Percentiles rank a stretch among this genome's conserved stretches.
Evolutionary conservation across 306 rosid genomes (phyloP).

Genomic region (Trifolium subterraneum): DNA sequence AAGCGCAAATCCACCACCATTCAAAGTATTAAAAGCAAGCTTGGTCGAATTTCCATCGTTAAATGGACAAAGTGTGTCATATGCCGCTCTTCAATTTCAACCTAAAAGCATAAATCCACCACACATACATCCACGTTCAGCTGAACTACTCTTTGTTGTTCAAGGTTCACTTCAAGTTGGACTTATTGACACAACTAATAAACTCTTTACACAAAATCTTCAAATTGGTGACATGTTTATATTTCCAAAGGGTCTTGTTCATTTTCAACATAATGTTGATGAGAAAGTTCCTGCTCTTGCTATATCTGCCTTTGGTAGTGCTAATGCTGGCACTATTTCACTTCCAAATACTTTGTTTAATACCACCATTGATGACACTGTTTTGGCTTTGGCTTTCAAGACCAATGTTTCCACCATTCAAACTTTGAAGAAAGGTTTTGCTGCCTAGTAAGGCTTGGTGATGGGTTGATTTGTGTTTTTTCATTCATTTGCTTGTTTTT

Average conservation of each 20-base stretch:
- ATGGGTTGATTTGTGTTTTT: conserved; percentile 15
- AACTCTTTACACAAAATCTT: conserved; percentile 56
- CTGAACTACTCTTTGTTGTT: conserved; percentile 52
- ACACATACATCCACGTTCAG: conserved; percentile 61
- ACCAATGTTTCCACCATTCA: conserved; percentile 54
- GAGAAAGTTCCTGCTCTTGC: conserved; percentile 24
- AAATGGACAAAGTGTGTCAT: conserved; percentile 63
- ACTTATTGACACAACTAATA: conserved; percentile 56
- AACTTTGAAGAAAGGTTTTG: conserved; percentile 52
- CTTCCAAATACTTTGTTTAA: conserved; percentile 52
- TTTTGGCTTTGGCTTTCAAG: conserved; percentile 68
- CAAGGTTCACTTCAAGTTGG: conserved; percentile 57
- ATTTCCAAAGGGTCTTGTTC: conserved; percentile 64
- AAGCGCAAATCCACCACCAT: conserved; percentile 11
- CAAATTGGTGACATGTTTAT: conserved; percentile 51
- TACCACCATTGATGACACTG: conserved; percentile 51
- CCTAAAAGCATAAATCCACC: conserved; percentile 52
- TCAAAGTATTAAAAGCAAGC: conserved; percentile 50
- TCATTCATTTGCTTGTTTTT: too few species aligned
- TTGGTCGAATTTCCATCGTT: conserved; percentile 56
- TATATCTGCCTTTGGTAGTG: conserved; percentile 63
- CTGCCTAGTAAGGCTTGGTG: conserved; percentile 37
- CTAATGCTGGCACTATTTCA: conserved; percentile 52
- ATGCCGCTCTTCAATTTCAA: conserved; percentile 56
- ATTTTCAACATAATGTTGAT: conserved; percentile 55